phyloP scores from a whole-genome alignment of 2,329 filamentous ascomycete genomes.

The Alternaria arborescens region DNA sequence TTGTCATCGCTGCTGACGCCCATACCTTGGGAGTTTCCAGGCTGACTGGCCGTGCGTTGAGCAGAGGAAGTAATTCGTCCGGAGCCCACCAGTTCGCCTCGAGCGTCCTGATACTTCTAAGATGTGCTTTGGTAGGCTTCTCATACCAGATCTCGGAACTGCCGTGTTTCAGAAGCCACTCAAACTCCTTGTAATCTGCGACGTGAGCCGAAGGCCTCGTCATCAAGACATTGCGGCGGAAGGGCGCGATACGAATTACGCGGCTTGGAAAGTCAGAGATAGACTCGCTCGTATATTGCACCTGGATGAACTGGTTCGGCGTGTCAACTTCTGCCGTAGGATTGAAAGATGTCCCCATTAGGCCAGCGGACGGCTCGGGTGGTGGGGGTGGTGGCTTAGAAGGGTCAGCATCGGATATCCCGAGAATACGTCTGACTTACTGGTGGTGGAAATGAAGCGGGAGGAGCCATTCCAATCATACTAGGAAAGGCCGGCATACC shows the following conservation, averaged over 20 bases:
- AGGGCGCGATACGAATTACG: constrained; percentile 32
- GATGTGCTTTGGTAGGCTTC: constrained; percentile 29
- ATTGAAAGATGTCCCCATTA: background rate
- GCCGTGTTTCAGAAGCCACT: constrained; percentile 41
- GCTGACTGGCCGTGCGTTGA: constrained; percentile 27
- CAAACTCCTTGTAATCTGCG: constrained; percentile 40
- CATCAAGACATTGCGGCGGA: constrained; percentile 37
- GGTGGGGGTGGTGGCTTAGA: constrained; percentile 22
- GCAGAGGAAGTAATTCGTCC: constrained; percentile 22
- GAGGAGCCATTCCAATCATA: background rate
- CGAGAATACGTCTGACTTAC: background rate
- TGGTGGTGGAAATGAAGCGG: constrained; percentile 19
- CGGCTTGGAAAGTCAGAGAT: constrained; percentile 19
- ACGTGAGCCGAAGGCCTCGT: constrained; percentile 31
- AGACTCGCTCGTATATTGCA: constrained; percentile 31
- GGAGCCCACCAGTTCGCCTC: constrained; percentile 14
- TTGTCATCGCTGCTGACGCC: constrained; percentile 41
- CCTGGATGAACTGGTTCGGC: constrained; percentile 30
- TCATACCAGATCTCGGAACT: constrained; percentile 42
- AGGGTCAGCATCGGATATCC: background rate
- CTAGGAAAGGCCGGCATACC: background rate
- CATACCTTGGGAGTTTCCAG: constrained; percentile 40
- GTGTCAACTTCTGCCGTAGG: constrained; percentile 19
- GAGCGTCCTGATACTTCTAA: constrained; percentile 20
- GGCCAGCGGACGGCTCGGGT: constrained; percentile 13